Conservation (phyloP, 1,284 basidiomycete genomes). For the Pascua guehoae region DNA sequence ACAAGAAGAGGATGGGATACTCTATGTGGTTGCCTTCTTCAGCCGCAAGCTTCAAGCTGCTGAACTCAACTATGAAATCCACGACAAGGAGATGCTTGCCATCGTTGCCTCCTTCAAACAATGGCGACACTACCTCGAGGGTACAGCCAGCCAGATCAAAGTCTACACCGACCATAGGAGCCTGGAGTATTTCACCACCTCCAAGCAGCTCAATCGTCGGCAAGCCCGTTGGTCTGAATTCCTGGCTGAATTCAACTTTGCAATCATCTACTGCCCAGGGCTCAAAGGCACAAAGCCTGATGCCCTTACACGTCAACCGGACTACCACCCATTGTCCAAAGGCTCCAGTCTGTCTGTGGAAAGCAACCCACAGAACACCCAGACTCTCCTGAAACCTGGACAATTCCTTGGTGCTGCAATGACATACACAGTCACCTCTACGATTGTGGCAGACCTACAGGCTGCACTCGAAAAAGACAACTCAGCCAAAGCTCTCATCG, state of each 20-base stretch:
- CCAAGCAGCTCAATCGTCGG: constrained; percentile 45
- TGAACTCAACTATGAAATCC: constrained; percentile 55
- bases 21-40: constrained; percentile 46
- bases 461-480: no score
- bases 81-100: constrained; percentile 55
- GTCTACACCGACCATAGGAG: constrained; percentile 54
- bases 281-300: constrained; percentile 42
- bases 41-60: constrained; percentile 39
- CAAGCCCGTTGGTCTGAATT: constrained; percentile 51
- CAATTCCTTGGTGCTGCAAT: no score
- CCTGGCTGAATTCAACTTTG: constrained; percentile 47
- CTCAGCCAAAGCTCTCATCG: no score
- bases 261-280: constrained; percentile 48
- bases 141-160: constrained; percentile 26
- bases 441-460: no score
- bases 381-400: no score
- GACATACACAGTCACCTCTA: no score
- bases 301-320: constrained; percentile 10
- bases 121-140: constrained; percentile 50
- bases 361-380: no score
- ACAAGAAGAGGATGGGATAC: constrained; percentile 32
- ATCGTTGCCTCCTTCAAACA: constrained; percentile 49
- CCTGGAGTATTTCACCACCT: constrained; percentile 49
- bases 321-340: constrained; percentile 23
- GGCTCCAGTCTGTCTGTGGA: no score